Conservation (phyloP, 306 rosid genomes). For the Hippophae rhamnoides region DNA sequence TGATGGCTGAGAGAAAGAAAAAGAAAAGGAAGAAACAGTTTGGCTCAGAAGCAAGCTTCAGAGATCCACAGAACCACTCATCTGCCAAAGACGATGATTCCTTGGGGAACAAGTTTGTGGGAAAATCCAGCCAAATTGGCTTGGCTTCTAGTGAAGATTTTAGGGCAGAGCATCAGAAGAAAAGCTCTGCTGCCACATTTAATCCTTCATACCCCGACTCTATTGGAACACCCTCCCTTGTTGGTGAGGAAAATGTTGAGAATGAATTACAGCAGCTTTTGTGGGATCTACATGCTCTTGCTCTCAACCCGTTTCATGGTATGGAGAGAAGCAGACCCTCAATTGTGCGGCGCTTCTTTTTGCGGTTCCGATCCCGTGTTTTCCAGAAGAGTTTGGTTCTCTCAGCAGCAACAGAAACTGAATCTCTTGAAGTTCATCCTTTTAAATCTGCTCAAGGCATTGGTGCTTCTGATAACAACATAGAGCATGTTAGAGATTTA, state of each 20-base stretch:
- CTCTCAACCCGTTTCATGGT: constrained; percentile 81
- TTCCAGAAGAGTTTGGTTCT: constrained; percentile 67
- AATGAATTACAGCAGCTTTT: constrained; percentile 53
- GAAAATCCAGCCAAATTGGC: constrained; percentile 30
- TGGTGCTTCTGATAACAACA: constrained; percentile 28
- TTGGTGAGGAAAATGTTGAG: constrained; percentile 26
- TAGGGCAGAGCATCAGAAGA: constrained; percentile 28
- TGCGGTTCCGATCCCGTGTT: constrained; percentile 74
- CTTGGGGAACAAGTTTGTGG: constrained; percentile 22
- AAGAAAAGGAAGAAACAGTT: constrained; percentile 49
- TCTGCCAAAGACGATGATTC: constrained; percentile 30
- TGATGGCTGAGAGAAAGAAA: constrained; percentile 48
- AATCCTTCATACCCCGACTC: constrained; percentile 13
- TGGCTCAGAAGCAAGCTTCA: constrained; percentile 28
- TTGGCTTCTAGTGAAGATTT: constrained; percentile 38
- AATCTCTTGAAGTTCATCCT: constrained; percentile 32
- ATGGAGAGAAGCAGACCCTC: constrained; percentile 43
- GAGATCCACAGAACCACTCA: constrained; percentile 29
- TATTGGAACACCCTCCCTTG: constrained; percentile 10
- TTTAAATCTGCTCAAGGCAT: constrained; percentile 28
- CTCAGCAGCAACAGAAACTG: constrained; percentile 54
- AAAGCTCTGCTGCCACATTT: constrained; percentile 21
- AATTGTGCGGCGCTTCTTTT: constrained; percentile 45
- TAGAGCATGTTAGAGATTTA: constrained; percentile 39
- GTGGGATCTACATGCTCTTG: constrained; percentile 67